Conservation (phyloP, 352 stramenopile species). For the Aphanomyces invadans region DNA sequence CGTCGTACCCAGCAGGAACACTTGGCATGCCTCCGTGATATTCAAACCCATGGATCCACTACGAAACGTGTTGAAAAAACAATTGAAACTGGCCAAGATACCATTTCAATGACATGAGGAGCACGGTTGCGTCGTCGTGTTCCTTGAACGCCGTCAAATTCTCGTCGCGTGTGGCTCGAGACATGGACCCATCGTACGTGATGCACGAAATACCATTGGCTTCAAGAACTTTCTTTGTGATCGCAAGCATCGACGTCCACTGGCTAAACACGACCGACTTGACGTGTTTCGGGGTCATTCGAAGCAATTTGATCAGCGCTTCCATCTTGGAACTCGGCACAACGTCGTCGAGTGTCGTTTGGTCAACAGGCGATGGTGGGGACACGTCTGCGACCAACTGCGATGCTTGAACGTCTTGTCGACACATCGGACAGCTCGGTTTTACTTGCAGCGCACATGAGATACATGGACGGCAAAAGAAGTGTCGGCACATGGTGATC, state of each 20-base stretch:
- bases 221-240: not conserved
- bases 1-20: not conserved
- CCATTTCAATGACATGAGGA: slow-evolving; percentile 18
- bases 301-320: not conserved
- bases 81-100: not conserved
- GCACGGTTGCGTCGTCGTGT: not conserved
- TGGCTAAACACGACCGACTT: slow-evolving; percentile 18
- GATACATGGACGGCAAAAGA: slow-evolving; percentile 8
- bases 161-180: not conserved
- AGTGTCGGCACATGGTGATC: slow-evolving; percentile 12
- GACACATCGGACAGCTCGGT: slow-evolving; percentile 1
- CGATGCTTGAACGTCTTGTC: not conserved
- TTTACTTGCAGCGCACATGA: not conserved
- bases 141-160: slow-evolving; percentile 6
- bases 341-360: not conserved
- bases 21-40: slow-evolving; percentile 9
- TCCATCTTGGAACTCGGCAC: slow-evolving; percentile 17
- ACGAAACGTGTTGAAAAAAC: not conserved
- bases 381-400: not conserved
- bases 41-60: slow-evolving; percentile 14
- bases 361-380: not conserved
- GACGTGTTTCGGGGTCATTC: not conserved
- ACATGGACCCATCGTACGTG: slow-evolving; percentile 4
- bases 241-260: slow-evolving; percentile 6
- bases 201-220: not conserved